Evolutionary conservation across 306 rosid species (phyloP).

Genomic region (Malus sylvestris): DNA sequence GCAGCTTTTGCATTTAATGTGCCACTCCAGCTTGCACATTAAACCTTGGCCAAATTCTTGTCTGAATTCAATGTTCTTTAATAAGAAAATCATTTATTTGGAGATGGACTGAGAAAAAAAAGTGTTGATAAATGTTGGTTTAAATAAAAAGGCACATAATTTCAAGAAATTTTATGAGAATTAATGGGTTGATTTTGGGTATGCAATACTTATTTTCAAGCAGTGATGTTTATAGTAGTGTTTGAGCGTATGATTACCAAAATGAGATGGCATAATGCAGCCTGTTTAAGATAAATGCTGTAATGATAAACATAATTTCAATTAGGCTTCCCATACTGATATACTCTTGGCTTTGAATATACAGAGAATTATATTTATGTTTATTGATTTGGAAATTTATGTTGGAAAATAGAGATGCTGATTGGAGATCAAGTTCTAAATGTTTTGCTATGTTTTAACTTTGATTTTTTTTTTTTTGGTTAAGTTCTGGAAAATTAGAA

Average conservation of each 20-base stretch:
- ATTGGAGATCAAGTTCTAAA: neutral
- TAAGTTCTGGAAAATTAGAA: neutral
- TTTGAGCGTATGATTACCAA: neutral
- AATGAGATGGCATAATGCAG: neutral
- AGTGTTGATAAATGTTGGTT: neutral
- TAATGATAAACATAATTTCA: neutral
- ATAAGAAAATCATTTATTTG: neutral
- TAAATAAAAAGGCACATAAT: neutral
- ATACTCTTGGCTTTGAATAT: neutral
- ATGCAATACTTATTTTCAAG: neutral
- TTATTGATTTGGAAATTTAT: neutral
- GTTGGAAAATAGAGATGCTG: neutral
- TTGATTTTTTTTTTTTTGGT: neutral
- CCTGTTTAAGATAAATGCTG: neutral
- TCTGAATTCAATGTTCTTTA: neutral
- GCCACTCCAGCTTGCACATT: neutral
- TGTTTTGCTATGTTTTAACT: neutral
- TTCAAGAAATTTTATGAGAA: neutral
- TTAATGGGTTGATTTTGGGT: neutral
- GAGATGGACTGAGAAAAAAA: neutral
- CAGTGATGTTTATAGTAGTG: neutral
- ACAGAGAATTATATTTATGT: neutral
- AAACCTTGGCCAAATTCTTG: neutral
- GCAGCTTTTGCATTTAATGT: neutral
- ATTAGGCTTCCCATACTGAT: neutral